Evolutionary conservation across 208 protist genomes (phyloP).

Genomic region (Novymonas esmeraldas): DNA sequence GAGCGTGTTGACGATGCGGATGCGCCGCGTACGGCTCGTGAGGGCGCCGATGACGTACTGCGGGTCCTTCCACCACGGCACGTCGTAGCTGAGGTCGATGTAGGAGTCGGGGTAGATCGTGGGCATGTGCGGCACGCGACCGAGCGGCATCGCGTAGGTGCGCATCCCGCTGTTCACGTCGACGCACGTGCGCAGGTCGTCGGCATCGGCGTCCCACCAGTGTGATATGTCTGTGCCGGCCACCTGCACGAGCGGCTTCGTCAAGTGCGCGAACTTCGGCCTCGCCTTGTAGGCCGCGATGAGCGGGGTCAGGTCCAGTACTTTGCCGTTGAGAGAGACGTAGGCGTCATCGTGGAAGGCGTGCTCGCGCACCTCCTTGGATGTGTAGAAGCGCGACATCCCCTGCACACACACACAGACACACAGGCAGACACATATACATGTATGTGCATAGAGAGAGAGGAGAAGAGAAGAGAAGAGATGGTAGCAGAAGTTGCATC

Average conservation of each 20-base stretch:
- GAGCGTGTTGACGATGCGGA: slow-evolving; percentile 93
- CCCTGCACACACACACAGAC: background rate
- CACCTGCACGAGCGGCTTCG: slow-evolving; percentile 80
- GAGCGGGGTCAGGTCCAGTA: slow-evolving; percentile 90
- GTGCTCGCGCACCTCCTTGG: slow-evolving; percentile 91
- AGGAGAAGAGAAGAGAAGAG: no score
- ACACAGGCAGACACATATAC: background rate
- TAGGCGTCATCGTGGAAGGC: slow-evolving; percentile 88
- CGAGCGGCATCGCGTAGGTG: slow-evolving; percentile 87
- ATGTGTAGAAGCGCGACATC: slow-evolving; percentile 88
- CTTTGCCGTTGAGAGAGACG: slow-evolving; percentile 88
- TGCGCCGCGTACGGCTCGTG: slow-evolving; percentile 86
- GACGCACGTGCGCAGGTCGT: slow-evolving; percentile 84
- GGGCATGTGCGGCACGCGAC: slow-evolving; percentile 90
- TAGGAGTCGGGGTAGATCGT: slow-evolving; percentile 80
- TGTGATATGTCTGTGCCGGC: slow-evolving; percentile 93
- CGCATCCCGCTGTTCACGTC: slow-evolving; percentile 85
- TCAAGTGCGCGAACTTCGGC: slow-evolving; percentile 54
- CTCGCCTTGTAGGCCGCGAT: slow-evolving; percentile 66
- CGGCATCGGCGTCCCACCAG: slow-evolving; percentile 84
- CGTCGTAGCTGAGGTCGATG: slow-evolving; percentile 83
- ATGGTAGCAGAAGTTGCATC: no score
- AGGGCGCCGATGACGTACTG: slow-evolving; percentile 86
- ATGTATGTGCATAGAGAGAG: no score
- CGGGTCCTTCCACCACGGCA: slow-evolving; percentile 93